Conservation (phyloP, 2,329 filamentous ascomycete species). For the Fusarium haematococcum region DNA sequence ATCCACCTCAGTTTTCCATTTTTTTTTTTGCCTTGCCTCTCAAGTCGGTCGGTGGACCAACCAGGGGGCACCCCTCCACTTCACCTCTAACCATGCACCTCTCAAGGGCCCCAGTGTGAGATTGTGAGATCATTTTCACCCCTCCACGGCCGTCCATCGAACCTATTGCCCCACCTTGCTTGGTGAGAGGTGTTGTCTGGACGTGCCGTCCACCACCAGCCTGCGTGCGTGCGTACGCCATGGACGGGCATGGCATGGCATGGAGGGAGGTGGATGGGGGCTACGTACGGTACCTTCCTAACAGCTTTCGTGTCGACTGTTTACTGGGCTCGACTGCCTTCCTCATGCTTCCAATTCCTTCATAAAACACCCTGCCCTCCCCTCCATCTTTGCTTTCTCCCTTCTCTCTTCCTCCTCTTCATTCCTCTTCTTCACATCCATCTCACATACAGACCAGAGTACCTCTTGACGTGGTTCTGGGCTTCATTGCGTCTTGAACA, state of each 20-base stretch:
- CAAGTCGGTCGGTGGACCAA: slow-evolving; percentile 1
- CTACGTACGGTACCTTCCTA: slow-evolving; percentile 15
- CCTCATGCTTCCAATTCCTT: slow-evolving; percentile 31
- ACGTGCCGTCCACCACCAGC: slow-evolving; percentile 7
- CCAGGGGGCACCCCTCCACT: slow-evolving; percentile 23
- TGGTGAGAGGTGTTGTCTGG: slow-evolving; percentile 23
- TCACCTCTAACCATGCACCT: slow-evolving; percentile 4
- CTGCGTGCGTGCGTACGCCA: neutral
- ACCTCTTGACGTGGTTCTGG: slow-evolving; percentile 24
- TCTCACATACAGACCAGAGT: slow-evolving; percentile 28
- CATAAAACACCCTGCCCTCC: slow-evolving; percentile 36
- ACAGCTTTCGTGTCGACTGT: slow-evolving; percentile 38
- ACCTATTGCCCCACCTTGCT: slow-evolving; percentile 39
- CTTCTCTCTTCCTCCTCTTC: slow-evolving; percentile 24
- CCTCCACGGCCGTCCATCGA: slow-evolving; percentile 20
- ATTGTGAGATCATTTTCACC: slow-evolving; percentile 39
- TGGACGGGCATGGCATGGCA: neutral
- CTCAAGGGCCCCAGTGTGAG: slow-evolving; percentile 16
- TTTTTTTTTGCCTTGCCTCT: neutral
- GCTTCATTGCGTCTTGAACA: slow-evolving; percentile 24
- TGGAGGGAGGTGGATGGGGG: slow-evolving; percentile 12
- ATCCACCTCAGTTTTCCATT: neutral
- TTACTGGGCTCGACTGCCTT: slow-evolving; percentile 34
- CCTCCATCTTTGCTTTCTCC: slow-evolving; percentile 13
- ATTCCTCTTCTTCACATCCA: slow-evolving; percentile 17